phyloP scores from a whole-genome alignment of 2,329 filamentous ascomycete species.

The Parastagonospora avenae region DNA sequence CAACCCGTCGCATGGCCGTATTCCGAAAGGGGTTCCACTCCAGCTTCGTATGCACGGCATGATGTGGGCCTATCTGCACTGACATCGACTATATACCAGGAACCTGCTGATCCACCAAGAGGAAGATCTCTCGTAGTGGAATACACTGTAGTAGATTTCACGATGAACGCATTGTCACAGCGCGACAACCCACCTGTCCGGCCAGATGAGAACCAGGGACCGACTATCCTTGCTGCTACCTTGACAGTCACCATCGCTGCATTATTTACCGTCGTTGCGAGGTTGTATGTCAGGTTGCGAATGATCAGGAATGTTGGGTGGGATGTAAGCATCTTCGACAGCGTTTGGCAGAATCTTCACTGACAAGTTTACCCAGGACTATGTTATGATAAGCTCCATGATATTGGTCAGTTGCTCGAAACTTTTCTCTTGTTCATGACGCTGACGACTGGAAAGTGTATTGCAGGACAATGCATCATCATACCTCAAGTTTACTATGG shows the following conservation, averaged over 20 bases:
- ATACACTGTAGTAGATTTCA: not conserved
- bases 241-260: conserved; percentile 49
- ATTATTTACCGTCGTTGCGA: conserved; percentile 46
- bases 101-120: not conserved
- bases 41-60: not conserved
- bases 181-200: not conserved
- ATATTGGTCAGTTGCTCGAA: conserved; percentile 31
- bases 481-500: conserved; percentile 51
- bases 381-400: conserved; percentile 51
- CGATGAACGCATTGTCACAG: not conserved
- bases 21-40: not conserved
- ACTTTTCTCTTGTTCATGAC: not conserved
- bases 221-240: conserved; percentile 50
- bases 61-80: not conserved
- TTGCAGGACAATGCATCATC: conserved; percentile 49
- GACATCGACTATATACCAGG: not conserved
- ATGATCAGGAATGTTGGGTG: conserved; percentile 57
- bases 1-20: not conserved
- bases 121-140: not conserved
- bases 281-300: conserved; percentile 55
- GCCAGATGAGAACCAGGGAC: conserved; percentile 44
- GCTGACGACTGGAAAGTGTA: conserved; percentile 29
- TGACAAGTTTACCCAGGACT: conserved; percentile 40
- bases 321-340: conserved; percentile 48
- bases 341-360: not conserved